Conservation (phyloP, 1,284 basidiomycete species). For the Blastosporella zonata region DNA sequence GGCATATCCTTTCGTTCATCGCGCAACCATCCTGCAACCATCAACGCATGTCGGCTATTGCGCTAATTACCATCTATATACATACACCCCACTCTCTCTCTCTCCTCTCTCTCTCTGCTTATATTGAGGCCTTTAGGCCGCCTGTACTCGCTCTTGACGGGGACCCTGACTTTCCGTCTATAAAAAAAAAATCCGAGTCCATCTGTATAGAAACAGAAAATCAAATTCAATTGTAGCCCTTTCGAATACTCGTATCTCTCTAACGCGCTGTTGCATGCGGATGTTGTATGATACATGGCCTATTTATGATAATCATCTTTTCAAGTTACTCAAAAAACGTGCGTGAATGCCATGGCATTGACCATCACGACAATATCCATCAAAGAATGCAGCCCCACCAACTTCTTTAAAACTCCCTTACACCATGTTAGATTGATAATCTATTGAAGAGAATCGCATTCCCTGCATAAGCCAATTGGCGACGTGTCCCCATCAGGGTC, state of each 20-base stretch:
- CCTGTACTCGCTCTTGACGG: neutral
- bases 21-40: slow-evolving; percentile 1
- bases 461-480: too few species aligned
- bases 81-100: slow-evolving; percentile 1
- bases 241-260: slow-evolving; percentile 3
- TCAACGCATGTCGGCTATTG: neutral
- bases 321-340: neutral
- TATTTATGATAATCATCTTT: slow-evolving; percentile 12
- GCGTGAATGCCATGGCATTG: too few species aligned
- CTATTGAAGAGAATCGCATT: too few species aligned
- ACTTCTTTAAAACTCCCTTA: too few species aligned
- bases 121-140: neutral
- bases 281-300: slow-evolving; percentile 13
- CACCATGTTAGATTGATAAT: too few species aligned
- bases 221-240: slow-evolving; percentile 11
- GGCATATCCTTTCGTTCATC: slow-evolving; percentile 5
- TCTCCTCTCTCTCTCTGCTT: neutral
- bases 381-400: too few species aligned
- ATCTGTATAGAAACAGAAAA: slow-evolving; percentile 7
- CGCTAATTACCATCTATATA: slow-evolving; percentile 4
- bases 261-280: slow-evolving; percentile 1
- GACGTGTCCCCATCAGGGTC: too few species aligned
- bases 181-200: neutral
- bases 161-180: slow-evolving; percentile 3
- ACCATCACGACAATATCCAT: too few species aligned